Percentiles rank a stretch among this genome's conserved stretches.
These are phyloP conservation scores for Fusarium algeriense DNA, from an alignment of 2,329 filamentous ascomycete genomes.

Conservation along the genomic window DNA sequence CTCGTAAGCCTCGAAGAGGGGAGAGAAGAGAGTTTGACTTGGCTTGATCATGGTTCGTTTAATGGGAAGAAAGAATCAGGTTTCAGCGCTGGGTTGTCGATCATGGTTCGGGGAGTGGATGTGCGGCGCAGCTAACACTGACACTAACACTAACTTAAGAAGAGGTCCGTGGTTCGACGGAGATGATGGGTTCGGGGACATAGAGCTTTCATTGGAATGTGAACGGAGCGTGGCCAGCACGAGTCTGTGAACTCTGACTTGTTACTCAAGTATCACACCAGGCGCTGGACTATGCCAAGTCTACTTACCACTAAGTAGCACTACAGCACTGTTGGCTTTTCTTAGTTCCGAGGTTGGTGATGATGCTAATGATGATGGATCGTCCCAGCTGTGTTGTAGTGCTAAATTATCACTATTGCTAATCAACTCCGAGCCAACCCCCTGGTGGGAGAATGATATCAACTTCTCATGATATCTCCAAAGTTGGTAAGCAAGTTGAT, in stretches of 20 bases:
- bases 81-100: slow-evolving; percentile 29
- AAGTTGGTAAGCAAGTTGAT: slow-evolving; percentile 8
- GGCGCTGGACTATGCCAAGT: slow-evolving; percentile 18
- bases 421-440: slow-evolving; percentile 6
- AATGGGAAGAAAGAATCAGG: slow-evolving; percentile 6
- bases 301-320: neutral
- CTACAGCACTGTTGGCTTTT: neutral
- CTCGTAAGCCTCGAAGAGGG: neutral
- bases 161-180: slow-evolving; percentile 24
- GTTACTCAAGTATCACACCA: slow-evolving; percentile 9
- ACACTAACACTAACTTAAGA: neutral
- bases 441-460: neutral
- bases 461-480: slow-evolving; percentile 3
- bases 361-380: neutral
- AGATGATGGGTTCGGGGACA: slow-evolving; percentile 46
- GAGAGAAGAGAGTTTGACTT: neutral
- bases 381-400: slow-evolving; percentile 3
- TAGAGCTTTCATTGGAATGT: slow-evolving; percentile 33
- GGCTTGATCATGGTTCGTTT: neutral
- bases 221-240: slow-evolving; percentile 25
- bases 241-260: slow-evolving; percentile 6
- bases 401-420: neutral
- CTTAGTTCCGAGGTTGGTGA: neutral
- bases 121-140: slow-evolving; percentile 22
- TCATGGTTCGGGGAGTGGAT: slow-evolving; percentile 42